These are phyloP conservation scores for Pythium sukuiense DNA, from an alignment of 352 stramenopile species.

Conservation along the genomic window DNA sequence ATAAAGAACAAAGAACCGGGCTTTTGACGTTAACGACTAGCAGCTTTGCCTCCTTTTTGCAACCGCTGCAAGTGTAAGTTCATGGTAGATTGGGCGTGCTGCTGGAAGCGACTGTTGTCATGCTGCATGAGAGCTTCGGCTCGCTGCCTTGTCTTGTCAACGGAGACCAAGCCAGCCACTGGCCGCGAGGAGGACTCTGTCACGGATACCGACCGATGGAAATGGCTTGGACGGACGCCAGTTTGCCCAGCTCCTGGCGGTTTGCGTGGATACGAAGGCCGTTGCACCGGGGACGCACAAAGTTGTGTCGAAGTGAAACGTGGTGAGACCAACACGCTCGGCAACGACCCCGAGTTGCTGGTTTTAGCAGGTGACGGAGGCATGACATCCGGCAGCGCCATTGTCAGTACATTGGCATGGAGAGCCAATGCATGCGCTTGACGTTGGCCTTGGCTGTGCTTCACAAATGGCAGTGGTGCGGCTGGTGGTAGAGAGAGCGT, in stretches of 20 bases:
- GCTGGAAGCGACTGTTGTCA: background rate
- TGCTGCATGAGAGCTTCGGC: slow-evolving; percentile 12
- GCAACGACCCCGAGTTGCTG: background rate
- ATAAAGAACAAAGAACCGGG: background rate
- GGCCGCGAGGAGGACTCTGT: background rate
- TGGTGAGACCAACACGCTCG: background rate
- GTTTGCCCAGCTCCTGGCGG: background rate
- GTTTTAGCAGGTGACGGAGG: background rate
- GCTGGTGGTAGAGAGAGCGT: background rate
- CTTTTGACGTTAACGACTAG: slow-evolving; percentile 12
- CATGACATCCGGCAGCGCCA: background rate
- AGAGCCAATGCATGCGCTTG: background rate
- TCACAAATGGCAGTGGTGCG: background rate
- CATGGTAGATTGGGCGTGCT: slow-evolving; percentile 12
- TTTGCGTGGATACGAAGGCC: background rate
- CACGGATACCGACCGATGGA: slow-evolving; percentile 6
- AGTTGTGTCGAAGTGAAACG: background rate
- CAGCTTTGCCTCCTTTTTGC: slow-evolving; percentile 23
- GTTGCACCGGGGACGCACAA: background rate
- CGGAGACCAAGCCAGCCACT: background rate
- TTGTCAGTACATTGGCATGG: background rate
- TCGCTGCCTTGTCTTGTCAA: slow-evolving; percentile 20
- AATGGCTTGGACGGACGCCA: background rate
- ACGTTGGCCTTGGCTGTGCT: background rate
- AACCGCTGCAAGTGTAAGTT: slow-evolving; percentile 20